Base-by-base conservation (phyloP, 108 stramenopile species). In the Fragilaria radians region DNA sequence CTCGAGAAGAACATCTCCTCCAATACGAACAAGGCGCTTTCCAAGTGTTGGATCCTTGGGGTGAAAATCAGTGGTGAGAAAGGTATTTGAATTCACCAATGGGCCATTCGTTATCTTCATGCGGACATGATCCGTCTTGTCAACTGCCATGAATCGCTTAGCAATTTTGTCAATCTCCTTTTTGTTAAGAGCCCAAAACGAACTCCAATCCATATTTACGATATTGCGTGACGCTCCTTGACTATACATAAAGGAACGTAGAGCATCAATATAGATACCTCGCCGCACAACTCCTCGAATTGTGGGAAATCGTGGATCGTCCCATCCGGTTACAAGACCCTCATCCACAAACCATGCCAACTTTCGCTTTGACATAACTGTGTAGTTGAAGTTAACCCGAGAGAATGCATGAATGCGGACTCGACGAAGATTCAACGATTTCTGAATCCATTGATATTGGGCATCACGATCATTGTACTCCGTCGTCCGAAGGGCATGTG, bases 101-200 rank as follows among this genome's bases (percentile, higher is more conserved):
- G 78, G 68, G 22, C 63, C 83, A 65, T 95, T 94, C 30, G 77
- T 73, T 46, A 99, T 59, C 14, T 70, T 71, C 64, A 99, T 64
- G 24, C 49, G 56, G 7, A 75, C 87, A 49, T 90, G 65, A 2
- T 80, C 63, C 3, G 60, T 74, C 34, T 70, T 73, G 56, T 89
- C 89, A 63, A 99, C 87, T 32, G 91, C 99, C 96, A 97, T 97
- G 79, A 87, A 97, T 26, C 99, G 83, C 60, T 82, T 86, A 5
- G 95, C 89, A 4, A 42, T 65, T 61, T 78, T 85, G 76, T 99
- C 99, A 62, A 97, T 86, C 65, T 89, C 87, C 62, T 88, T 85
- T 80, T 98, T 98, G 81, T 99, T 99, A 62, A 82, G 88, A 2
- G 92, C 89, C 96, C 96, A 99, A 63, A 99, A 98, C 67, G 89